phyloP scores from a whole-genome alignment of 257 asterid species.

The Linderniella brevidens region DNA sequence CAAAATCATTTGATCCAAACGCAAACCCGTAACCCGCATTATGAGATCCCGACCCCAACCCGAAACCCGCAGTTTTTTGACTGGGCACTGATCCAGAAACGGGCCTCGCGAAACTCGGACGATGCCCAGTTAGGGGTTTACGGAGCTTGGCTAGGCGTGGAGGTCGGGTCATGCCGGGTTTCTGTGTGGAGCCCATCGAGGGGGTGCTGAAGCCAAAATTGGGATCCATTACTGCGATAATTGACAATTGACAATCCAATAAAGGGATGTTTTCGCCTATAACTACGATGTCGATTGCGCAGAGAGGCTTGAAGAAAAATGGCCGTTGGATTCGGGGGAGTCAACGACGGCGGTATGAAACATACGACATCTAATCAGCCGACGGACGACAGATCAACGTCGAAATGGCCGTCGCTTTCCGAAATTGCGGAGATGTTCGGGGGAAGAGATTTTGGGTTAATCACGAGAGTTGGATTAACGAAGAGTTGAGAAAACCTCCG shows the following conservation, averaged over 20 bases:
- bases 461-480: too few species aligned
- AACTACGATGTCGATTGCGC: too few species aligned
- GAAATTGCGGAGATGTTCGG: too few species aligned
- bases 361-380: too few species aligned
- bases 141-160: conserved; percentile 53
- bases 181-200: conserved; percentile 29
- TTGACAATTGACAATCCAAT: not conserved
- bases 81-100: conserved; percentile 15
- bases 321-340: too few species aligned
- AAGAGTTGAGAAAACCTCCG: too few species aligned
- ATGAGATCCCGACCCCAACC: conserved; percentile 10
- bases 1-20: conserved; percentile 17
- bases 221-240: conserved; percentile 39
- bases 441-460: too few species aligned
- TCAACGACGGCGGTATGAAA: too few species aligned
- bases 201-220: conserved; percentile 37
- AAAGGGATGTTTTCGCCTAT: too few species aligned
- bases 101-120: conserved; percentile 25
- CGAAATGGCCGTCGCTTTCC: too few species aligned
- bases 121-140: conserved; percentile 34
- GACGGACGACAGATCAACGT: too few species aligned
- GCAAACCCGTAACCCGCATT: conserved; percentile 21
- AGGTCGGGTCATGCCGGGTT: conserved; percentile 32
- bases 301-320: too few species aligned
- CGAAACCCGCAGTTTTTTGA: conserved; percentile 13